Evolutionary conservation across 2,329 filamentous ascomycete genomes (phyloP).

Genomic region (Trichoderma afroharzianum): DNA sequence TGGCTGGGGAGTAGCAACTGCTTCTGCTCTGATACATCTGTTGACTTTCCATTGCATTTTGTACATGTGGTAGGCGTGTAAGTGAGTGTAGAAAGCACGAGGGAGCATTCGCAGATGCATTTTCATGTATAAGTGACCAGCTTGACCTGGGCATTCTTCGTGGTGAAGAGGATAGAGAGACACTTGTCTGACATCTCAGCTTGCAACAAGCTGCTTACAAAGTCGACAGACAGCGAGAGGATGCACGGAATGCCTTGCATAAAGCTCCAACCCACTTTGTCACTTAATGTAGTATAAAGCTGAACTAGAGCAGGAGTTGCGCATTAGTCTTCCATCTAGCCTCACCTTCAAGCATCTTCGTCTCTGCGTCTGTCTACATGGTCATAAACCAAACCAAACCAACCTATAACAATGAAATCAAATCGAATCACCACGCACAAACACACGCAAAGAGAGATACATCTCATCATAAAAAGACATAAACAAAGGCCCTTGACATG

Average conservation of each 20-base stretch:
- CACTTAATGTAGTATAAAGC: background rate
- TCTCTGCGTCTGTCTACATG: background rate
- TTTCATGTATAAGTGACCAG: no score
- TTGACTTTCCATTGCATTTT: background rate
- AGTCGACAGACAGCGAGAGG: background rate
- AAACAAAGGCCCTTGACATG: background rate
- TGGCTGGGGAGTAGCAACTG: background rate
- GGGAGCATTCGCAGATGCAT: background rate
- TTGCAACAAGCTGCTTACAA: background rate
- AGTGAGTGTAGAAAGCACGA: background rate
- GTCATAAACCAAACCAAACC: background rate
- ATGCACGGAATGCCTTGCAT: background rate
- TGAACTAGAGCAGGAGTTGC: background rate
- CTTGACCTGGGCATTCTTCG: no score
- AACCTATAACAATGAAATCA: background rate
- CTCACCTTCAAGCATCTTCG: background rate
- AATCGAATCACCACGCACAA: background rate
- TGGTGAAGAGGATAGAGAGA: background rate
- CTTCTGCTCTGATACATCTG: background rate
- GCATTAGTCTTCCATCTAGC: background rate
- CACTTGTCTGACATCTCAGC: background rate
- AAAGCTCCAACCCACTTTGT: background rate
- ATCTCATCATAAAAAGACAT: constrained; percentile 10
- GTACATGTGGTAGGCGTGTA: background rate
- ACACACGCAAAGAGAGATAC: background rate